A percentile compares a stretch with the other conserved stretches of the same genome.
Evolutionary conservation across 106 monocot species (phyloP).

Genomic region (Posidonia australis): DNA sequence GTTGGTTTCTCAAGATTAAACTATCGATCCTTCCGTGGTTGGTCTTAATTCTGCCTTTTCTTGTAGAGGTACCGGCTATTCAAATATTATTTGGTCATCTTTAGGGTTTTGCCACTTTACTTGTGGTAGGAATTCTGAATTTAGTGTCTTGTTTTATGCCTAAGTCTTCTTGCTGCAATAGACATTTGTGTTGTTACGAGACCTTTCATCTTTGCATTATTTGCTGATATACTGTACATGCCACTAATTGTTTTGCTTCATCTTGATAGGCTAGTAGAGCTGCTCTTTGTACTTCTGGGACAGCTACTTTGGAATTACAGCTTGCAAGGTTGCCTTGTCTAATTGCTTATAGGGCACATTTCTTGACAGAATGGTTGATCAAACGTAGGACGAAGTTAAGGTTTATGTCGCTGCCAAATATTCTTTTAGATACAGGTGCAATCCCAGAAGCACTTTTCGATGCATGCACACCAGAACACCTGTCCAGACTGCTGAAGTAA

Average conservation of each 20-base stretch:
- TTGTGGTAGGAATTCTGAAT: too few relatives aligned
- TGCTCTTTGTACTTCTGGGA: conserved; percentile 85
- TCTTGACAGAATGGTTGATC: conserved; percentile 80
- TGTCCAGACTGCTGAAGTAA: conserved; percentile 49
- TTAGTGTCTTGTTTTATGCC: too few relatives aligned
- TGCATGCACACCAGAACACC: conserved; percentile 50
- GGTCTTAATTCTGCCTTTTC: too few relatives aligned
- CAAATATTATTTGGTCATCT: too few relatives aligned
- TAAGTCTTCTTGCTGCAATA: background rate
- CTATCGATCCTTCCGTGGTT: too few relatives aligned
- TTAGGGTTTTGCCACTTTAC: too few relatives aligned
- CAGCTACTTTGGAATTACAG: conserved; percentile 78
- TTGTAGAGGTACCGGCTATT: too few relatives aligned
- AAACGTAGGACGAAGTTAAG: conserved; percentile 45
- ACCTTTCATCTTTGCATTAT: background rate
- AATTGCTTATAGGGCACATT: conserved; percentile 84
- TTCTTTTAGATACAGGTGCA: conserved; percentile 50
- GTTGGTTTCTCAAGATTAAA: too few relatives aligned
- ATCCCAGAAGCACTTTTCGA: conserved; percentile 81
- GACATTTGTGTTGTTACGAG: background rate
- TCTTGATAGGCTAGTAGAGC: conserved; percentile 65
- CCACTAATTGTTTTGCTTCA: background rate
- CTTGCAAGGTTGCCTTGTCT: conserved; percentile 72
- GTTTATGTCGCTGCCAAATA: conserved; percentile 87
- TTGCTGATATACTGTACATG: background rate